These are phyloP conservation scores for Acacia crassicarpa DNA, from an alignment of 306 rosid species.

Conservation along the genomic window DNA sequence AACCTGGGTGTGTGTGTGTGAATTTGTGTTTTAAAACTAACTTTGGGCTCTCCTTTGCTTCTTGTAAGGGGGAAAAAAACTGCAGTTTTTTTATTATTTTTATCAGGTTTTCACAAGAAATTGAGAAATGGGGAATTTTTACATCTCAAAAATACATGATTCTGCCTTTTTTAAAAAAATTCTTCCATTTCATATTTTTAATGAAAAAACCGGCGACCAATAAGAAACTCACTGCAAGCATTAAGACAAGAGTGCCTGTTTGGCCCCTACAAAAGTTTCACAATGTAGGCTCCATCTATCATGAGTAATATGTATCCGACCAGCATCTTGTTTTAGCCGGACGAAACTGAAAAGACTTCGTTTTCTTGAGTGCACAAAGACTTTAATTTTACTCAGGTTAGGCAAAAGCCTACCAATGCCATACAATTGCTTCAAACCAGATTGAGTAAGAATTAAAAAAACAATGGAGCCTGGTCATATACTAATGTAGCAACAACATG, in stretches of 20 bases:
- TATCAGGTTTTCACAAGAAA: neutral
- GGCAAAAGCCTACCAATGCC: neutral
- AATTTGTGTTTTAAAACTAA: too few relatives aligned
- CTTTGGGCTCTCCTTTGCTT: too few relatives aligned
- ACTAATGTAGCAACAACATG: neutral
- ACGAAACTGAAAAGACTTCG: neutral
- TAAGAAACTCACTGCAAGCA: neutral
- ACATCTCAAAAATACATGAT: neutral
- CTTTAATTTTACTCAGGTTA: slow-evolving; percentile 7
- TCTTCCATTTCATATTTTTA: neutral
- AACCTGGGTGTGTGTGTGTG: too few relatives aligned
- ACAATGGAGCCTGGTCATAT: neutral
- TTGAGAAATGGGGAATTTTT: neutral
- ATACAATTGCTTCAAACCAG: slow-evolving; percentile 4
- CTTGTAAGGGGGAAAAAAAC: too few relatives aligned
- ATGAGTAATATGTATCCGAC: neutral
- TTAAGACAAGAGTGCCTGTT: neutral
- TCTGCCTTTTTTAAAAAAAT: neutral
- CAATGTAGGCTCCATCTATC: slow-evolving; percentile 1
- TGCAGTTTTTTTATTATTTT: neutral
- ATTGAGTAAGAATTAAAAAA: neutral
- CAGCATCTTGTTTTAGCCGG: neutral
- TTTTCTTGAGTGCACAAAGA: neutral
- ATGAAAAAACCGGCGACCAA: neutral
- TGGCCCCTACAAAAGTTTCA: neutral